phyloP scores from a whole-genome alignment of 2,329 filamentous ascomycete genomes.

The Venturia oleaginea region DNA sequence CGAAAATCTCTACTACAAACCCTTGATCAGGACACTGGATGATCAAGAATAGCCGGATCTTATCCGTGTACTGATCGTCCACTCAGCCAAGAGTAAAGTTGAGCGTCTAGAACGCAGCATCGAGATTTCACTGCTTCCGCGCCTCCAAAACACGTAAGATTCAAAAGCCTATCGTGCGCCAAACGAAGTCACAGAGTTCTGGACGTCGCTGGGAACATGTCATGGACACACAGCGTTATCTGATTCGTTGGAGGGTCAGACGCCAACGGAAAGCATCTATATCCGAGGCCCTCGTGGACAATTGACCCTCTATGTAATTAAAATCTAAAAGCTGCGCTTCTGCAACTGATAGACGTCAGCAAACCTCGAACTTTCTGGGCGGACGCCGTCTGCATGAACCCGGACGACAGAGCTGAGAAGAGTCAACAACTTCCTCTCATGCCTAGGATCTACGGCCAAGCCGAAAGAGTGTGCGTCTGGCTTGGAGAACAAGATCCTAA shows the following conservation, averaged over 20 bases:
- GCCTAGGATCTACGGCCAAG: constrained; percentile 17
- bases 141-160: not conserved
- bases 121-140: not conserved
- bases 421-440: constrained; percentile 19
- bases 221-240: not conserved
- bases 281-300: not conserved
- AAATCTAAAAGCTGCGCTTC: not conserved
- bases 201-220: not conserved
- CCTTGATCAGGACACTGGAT: not conserved
- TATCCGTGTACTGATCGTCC: not conserved
- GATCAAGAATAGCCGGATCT: not conserved
- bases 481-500: not conserved
- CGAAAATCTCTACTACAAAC: not conserved
- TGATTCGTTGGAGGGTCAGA: not conserved
- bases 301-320: not conserved
- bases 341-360: not conserved
- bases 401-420: constrained; percentile 18
- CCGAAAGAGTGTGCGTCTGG: constrained; percentile 16
- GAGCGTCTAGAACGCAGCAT: not conserved
- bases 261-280: not conserved
- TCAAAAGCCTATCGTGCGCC: not conserved
- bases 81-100: not conserved
- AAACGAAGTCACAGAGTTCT: not conserved
- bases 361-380: constrained; percentile 15
- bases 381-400: constrained; percentile 21